Conservation (phyloP, 2,329 filamentous ascomycete genomes). For the Purpureocillium takamizusanense region DNA sequence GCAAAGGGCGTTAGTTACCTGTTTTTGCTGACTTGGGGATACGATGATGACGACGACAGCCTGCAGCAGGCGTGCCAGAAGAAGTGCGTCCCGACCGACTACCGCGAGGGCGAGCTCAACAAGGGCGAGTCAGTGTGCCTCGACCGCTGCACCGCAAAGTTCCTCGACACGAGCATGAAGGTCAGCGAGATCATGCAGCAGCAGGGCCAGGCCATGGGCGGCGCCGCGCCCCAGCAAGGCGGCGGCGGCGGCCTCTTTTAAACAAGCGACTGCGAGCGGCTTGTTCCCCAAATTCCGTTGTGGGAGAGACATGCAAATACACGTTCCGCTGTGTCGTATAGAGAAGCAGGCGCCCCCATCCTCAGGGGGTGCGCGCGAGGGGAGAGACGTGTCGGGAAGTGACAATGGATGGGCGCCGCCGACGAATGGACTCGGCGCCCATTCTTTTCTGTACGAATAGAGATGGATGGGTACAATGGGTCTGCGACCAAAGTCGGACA, state of each 20-base stretch:
- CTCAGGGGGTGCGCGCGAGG: too few species aligned
- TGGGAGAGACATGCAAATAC: too few species aligned
- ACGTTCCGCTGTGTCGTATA: too few species aligned
- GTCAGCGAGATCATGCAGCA: constrained; percentile 94
- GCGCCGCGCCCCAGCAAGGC: constrained; percentile 16
- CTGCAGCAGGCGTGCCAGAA: constrained; percentile 81
- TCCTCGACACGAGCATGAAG: constrained; percentile 98
- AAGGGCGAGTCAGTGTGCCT: constrained; percentile 98
- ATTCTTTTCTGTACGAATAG: constrained; percentile 13
- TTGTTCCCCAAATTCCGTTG: too few species aligned
- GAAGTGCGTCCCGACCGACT: constrained; percentile 88
- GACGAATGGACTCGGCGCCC: neutral
- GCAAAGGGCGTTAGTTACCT: too few species aligned
- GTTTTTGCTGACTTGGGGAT: too few species aligned
- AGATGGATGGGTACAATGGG: constrained; percentile 1
- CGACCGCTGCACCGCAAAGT: constrained; percentile 94
- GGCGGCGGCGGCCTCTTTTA: constrained; percentile 24
- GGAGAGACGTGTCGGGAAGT: too few species aligned
- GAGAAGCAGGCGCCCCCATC: too few species aligned
- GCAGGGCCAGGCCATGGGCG: constrained; percentile 62
- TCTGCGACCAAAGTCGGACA: too few species aligned
- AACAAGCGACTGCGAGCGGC: too few species aligned
- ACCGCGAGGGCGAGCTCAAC: constrained; percentile 94
- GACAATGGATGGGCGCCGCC: neutral
- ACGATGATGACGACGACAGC: constrained; percentile 31